Base-by-base conservation (phyloP, 140 eudicot species). In the Stevia rebaudiana region DNA sequence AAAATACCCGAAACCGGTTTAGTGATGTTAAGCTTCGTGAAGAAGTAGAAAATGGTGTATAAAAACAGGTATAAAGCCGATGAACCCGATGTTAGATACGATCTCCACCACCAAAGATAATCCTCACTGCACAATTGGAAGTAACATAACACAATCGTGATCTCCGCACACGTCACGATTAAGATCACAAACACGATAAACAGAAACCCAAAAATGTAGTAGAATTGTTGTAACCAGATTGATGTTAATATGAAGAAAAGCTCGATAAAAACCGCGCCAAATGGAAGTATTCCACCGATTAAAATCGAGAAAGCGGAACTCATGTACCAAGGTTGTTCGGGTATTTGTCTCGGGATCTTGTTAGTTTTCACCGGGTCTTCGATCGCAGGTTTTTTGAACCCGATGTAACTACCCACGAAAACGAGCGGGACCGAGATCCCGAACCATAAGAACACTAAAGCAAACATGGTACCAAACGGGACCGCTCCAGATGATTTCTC, bases 401-500 rank as follows among this genome's bases (percentile, higher is more conserved):
- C 88, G 1, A 82, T 74, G 46, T 82, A 78, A 64, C 88, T 75
- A 23, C 88, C 88, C 15, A 80, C 80, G 5, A 80, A 80, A 19
- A 84, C 90, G 13, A 84, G 77, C 2, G 90, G 90, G 10, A 84
- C 86, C 0, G 90, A 84, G 4, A 84, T 84, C 15, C 90, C 86
- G 40, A 84, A 84, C 90, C 90, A 84, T 53, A 80, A 53, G 47
- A 73, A 71, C 18, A 84, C 84, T 28, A 84, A 73, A 9, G 86
- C 86, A 50, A 80, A 76, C 86, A 80, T 80, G 41, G 86, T 80
- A 43, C 86, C 86, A 17, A 80, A 84, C 3, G 90, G 90, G 12
- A 84, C 86, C 0, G 91, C 91, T 7, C 91, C 90, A 0, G 90
- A 84, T n/a, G 90, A 84, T 52, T 68, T 74, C 74, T 84, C 90